Evolutionary conservation across 164 flowering plant genomes (phyloP), one percentile per base, ranked within the genome.

Genomic region (Platanus orientalis): DNA sequence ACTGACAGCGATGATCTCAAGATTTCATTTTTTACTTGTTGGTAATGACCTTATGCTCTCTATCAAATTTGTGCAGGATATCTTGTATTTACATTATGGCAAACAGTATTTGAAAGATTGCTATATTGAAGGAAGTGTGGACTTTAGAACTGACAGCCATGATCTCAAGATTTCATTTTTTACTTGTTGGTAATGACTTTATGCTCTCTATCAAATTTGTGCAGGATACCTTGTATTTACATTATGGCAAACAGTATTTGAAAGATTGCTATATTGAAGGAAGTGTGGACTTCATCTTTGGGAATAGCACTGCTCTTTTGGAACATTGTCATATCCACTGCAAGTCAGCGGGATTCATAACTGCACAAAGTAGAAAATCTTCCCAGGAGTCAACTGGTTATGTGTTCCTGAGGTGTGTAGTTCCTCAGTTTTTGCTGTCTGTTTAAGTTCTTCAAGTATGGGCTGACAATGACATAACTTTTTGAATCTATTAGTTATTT

Each of bases 291-390:
- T 94, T 94, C 80, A 91, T 94, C 45, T 94, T 94, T 78, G 99
- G 99, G 24, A 94, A 94, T 52, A 94, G 99, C 74, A 89, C 99
- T 49, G 92, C 96, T 63, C 80, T 94, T 36, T 73, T 94, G 77
- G 99, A 94, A 78, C 93, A 89, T 75, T 94, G 97, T 65, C 99
- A 94, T 76, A 82, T 91, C 65, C 93, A 94, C 76, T 94, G 99
- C 88, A 94, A 94, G 74, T 73, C 97, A 28, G 75, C 72, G 5
- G 99, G 96, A 52, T 94, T 64, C 61, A 76, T 94, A 67, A 94
- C 99, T 47, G 97, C 99, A 32, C 99, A 94, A 52, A 84, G 97
- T 78, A 78, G 99, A 71, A 94, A 94, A 78, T 83, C 99, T 62
- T 86, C 97, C 56, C 93, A 91, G 72, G 99, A 91, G 69, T 55